Evolutionary conservation across 805 yeast genomes (phyloP).

Genomic region (Phaffomyces antillensis): DNA sequence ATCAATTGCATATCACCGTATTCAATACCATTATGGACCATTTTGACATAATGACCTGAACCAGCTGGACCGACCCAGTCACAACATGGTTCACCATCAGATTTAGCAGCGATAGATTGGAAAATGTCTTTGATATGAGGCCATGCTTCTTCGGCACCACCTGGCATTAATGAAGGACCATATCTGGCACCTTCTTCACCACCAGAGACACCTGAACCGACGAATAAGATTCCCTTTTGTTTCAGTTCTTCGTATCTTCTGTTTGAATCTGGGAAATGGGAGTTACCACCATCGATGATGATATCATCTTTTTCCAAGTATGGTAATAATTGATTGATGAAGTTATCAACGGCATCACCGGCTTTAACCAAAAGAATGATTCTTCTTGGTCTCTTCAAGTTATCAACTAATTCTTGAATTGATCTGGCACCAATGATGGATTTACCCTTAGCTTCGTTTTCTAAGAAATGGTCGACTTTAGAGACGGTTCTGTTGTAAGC

Average conservation of each 20-base stretch:
- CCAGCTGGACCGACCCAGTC: constrained; percentile 99
- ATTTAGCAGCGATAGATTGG: constrained; percentile 93
- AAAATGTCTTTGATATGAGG: constrained; percentile 94
- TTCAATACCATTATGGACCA: constrained; percentile 99
- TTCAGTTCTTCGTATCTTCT: constrained; percentile 90
- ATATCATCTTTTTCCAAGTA: constrained; percentile 93
- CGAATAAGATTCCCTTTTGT: constrained; percentile 81
- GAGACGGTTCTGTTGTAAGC: constrained; percentile 97
- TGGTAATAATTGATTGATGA: constrained; percentile 84
- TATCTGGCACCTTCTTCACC: constrained; percentile 99
- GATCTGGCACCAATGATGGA: constrained; percentile 94
- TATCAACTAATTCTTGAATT: constrained; percentile 75
- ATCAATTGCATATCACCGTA: constrained; percentile 99
- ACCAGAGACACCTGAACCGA: constrained; percentile 99
- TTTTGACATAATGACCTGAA: constrained; percentile 97
- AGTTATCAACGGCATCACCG: constrained; percentile 88
- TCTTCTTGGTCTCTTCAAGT: constrained; percentile 96
- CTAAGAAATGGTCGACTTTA: constrained; percentile 91
- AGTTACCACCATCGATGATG: constrained; percentile 99
- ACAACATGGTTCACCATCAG: constrained; percentile 99
- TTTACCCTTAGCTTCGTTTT: constrained; percentile 94
- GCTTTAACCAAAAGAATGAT: constrained; percentile 93
- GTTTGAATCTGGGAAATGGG: constrained; percentile 97
- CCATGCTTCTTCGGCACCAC: constrained; percentile 98
- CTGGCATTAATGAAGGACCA: constrained; percentile 99